These are phyloP conservation scores for Penicillium palitans DNA, from an alignment of 2,329 filamentous ascomycete species.

Conservation along the genomic window DNA sequence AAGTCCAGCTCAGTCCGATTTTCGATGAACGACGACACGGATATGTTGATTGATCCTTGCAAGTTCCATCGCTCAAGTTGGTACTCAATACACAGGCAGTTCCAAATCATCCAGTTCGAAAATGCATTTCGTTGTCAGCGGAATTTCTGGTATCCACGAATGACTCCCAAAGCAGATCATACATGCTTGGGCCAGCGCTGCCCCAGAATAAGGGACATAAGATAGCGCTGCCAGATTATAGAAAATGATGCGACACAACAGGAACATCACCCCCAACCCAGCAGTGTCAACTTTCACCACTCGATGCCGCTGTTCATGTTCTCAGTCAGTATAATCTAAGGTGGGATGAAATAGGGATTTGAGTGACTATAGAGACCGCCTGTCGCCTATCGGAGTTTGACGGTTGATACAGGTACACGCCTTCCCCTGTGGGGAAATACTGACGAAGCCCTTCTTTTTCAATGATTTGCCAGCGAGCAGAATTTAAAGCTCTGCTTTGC, in stretches of 20 bases:
- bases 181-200: neutral
- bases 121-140: neutral
- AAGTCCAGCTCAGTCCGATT: no score
- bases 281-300: no score
- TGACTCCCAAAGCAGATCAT: neutral
- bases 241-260: no score
- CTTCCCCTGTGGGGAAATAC: neutral
- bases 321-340: no score
- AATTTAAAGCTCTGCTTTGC: neutral
- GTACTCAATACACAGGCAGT: neutral
- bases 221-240: no score
- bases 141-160: neutral
- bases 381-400: neutral
- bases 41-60: neutral
- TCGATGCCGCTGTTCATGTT: no score
- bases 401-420: neutral
- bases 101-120: neutral
- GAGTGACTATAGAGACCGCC: neutral
- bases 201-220: neutral
- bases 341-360: no score
- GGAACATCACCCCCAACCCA: no score
- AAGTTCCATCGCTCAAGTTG: neutral
- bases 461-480: neutral
- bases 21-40: neutral
- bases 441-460: neutral